These are phyloP conservation scores for Pseudogymnoascus destructans DNA, from an alignment of 2,329 filamentous ascomycete species.

Conservation along the genomic window DNA sequence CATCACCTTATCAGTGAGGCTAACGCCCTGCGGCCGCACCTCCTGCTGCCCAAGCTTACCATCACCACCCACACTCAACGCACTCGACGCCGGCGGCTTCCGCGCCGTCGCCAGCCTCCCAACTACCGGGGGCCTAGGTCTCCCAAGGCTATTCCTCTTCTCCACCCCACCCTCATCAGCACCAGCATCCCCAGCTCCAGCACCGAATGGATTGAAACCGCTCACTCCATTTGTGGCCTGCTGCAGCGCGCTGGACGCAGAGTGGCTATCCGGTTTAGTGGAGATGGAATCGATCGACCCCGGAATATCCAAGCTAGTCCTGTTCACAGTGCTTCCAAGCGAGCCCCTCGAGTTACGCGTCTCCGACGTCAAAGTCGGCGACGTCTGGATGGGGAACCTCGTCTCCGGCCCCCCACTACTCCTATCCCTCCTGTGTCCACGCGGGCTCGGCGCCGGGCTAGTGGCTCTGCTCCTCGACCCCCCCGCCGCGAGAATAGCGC, in stretches of 20 bases:
- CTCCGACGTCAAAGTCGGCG: slow-evolving; percentile 41
- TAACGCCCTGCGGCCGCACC: slow-evolving; percentile 39
- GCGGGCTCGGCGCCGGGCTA: slow-evolving; percentile 53
- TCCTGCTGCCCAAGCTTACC: slow-evolving; percentile 30
- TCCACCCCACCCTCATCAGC: slow-evolving; percentile 29
- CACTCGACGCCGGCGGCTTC: slow-evolving; percentile 24
- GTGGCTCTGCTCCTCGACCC: slow-evolving; percentile 58
- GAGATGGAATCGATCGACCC: slow-evolving; percentile 13
- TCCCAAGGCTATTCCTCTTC: slow-evolving; percentile 54
- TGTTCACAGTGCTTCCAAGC: slow-evolving; percentile 26
- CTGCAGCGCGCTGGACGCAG: slow-evolving; percentile 10
- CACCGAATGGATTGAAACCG: neutral
- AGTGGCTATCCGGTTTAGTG: neutral
- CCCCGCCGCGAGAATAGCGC: slow-evolving; percentile 51
- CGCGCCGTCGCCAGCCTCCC: slow-evolving; percentile 33
- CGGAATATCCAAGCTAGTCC: slow-evolving; percentile 73
- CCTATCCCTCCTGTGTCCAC: slow-evolving; percentile 62
- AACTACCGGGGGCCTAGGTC: slow-evolving; percentile 36
- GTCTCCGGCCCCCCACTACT: slow-evolving; percentile 62
- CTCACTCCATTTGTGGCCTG: slow-evolving; percentile 19
- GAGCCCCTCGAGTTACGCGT: slow-evolving; percentile 23
- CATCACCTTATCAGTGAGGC: slow-evolving; percentile 65
- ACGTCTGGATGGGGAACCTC: slow-evolving; percentile 70
- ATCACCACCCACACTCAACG: slow-evolving; percentile 21
- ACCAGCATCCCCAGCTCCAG: neutral